These are phyloP conservation scores for Mortierella sp. DNA, from an alignment of 371 early-diverging fungal species.

Conservation along the genomic window DNA sequence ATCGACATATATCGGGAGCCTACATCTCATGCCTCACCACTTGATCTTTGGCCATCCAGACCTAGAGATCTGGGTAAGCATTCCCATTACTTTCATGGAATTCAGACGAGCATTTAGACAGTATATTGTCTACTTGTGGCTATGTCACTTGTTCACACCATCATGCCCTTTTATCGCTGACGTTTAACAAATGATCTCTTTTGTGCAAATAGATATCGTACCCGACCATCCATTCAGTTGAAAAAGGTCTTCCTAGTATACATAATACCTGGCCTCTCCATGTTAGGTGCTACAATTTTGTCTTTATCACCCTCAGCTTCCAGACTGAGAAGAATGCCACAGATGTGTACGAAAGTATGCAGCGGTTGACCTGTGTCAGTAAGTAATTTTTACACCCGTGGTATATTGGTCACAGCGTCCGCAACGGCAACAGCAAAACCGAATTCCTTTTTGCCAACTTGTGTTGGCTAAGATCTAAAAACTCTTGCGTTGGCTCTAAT, in stretches of 20 bases:
- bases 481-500: neutral
- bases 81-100: neutral
- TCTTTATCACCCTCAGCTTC: slow-evolving; percentile 78
- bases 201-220: slow-evolving; percentile 76
- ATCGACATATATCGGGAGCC: slow-evolving; percentile 70
- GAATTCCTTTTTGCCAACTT: neutral
- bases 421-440: neutral
- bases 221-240: slow-evolving; percentile 87
- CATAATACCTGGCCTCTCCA: slow-evolving; percentile 67
- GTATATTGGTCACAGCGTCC: neutral
- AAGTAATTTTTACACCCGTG: slow-evolving; percentile 17
- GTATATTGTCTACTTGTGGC: neutral
- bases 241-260: slow-evolving; percentile 67
- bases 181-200: neutral
- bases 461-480: neutral
- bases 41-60: slow-evolving; percentile 77
- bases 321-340: slow-evolving; percentile 77
- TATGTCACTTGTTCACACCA: neutral
- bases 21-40: slow-evolving; percentile 86
- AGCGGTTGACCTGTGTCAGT: slow-evolving; percentile 77
- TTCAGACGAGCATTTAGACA: neutral
- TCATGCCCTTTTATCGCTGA: neutral
- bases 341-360: slow-evolving; percentile 85
- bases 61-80: slow-evolving; percentile 79
- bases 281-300: slow-evolving; percentile 87